A percentile compares a stretch with the other conserved stretches of the same genome.
Conservation (phyloP, 2,329 filamentous ascomycete genomes). For the Camptophora hylomeconis region DNA sequence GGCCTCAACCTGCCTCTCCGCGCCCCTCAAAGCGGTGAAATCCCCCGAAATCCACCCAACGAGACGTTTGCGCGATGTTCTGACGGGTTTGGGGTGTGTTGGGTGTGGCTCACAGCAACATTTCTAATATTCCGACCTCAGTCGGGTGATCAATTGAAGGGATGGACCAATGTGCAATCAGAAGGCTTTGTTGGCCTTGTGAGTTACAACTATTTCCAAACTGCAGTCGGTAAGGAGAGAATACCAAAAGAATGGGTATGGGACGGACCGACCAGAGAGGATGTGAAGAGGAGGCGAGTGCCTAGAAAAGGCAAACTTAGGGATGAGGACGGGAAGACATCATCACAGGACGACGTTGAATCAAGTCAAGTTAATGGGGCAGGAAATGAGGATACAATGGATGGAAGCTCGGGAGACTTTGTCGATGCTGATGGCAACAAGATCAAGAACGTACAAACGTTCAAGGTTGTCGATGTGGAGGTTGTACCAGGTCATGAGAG, state of each 20-base stretch:
- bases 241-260: slow-evolving; percentile 72
- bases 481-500: slow-evolving; percentile 54
- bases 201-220: slow-evolving; percentile 85
- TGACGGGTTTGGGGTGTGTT: slow-evolving; percentile 76
- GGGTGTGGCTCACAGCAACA: slow-evolving; percentile 78
- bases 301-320: slow-evolving; percentile 19
- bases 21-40: slow-evolving; percentile 11
- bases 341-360: slow-evolving; percentile 21
- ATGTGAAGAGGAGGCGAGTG: slow-evolving; percentile 9
- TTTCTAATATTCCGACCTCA: slow-evolving; percentile 71
- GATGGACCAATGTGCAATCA: slow-evolving; percentile 57
- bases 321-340: slow-evolving; percentile 14
- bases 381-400: slow-evolving; percentile 24
- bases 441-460: slow-evolving; percentile 58
- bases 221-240: slow-evolving; percentile 64
- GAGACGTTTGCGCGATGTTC: slow-evolving; percentile 33
- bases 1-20: slow-evolving; percentile 27
- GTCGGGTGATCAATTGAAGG: slow-evolving; percentile 62
- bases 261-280: slow-evolving; percentile 43
- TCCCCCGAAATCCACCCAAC: slow-evolving; percentile 22
- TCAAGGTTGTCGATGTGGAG: slow-evolving; percentile 76
- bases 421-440: slow-evolving; percentile 56
- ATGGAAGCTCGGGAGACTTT: slow-evolving; percentile 58
- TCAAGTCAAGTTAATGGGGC: slow-evolving; percentile 24
- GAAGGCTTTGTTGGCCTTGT: slow-evolving; percentile 81